phyloP scores from a whole-genome alignment of 352 stramenopile genomes.

The Phytophthora pseudosyringae region DNA sequence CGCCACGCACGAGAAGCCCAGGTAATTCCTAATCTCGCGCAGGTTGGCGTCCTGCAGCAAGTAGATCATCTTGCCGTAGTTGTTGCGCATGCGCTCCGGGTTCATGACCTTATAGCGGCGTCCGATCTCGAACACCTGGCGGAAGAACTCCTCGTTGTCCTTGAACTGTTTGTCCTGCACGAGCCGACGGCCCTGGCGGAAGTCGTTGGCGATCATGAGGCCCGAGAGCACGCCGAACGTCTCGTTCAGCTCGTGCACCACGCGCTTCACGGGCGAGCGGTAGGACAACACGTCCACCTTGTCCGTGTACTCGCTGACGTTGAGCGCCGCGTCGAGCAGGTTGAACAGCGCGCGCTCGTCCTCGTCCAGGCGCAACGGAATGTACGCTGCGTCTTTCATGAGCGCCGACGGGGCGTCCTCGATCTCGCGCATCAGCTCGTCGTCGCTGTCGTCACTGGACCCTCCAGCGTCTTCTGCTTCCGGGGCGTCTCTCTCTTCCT shows the following conservation, averaged over 20 bases:
- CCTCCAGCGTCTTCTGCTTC: conserved; percentile 23
- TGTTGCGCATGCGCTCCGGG: conserved; percentile 89
- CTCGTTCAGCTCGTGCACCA: conserved; percentile 74
- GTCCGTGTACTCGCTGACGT: conserved; percentile 94
- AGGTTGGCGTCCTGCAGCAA: conserved; percentile 92
- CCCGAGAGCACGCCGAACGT: conserved; percentile 70
- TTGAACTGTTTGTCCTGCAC: conserved; percentile 68
- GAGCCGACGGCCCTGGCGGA: conserved; percentile 60
- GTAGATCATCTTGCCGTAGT: conserved; percentile 96
- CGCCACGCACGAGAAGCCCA: conserved; percentile 81
- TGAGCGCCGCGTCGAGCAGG: conserved; percentile 81
- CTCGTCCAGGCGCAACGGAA: conserved; percentile 73
- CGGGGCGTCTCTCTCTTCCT: conserved; percentile 13
- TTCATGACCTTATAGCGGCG: conserved; percentile 96
- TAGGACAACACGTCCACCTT: conserved; percentile 90
- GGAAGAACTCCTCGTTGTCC: conserved; percentile 85
- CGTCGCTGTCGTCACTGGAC: conserved; percentile 20
- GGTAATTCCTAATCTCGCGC: conserved; percentile 66
- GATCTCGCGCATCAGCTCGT: conserved; percentile 44
- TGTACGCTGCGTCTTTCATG: conserved; percentile 52
- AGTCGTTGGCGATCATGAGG: conserved; percentile 68
- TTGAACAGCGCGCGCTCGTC: conserved; percentile 80
- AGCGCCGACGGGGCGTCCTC: conserved; percentile 33
- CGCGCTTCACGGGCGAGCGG: conserved; percentile 71
- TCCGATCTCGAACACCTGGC: conserved; percentile 90